Conservation (phyloP, 192 early-diverging fungal species). For the Coemansia sp. region DNA sequence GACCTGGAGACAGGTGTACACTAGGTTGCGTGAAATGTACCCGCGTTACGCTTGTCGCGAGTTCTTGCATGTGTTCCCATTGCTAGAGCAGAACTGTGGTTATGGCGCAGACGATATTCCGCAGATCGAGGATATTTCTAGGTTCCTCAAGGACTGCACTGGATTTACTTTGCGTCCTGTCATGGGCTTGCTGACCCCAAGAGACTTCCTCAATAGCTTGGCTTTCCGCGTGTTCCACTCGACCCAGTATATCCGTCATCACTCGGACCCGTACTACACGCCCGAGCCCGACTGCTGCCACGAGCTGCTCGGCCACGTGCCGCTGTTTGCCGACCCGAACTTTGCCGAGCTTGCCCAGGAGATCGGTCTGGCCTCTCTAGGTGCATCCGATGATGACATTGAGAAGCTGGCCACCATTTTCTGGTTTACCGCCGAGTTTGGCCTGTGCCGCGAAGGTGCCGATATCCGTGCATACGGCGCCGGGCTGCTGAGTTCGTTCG, state of each 20-base stretch:
- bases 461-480: slow-evolving; percentile 87
- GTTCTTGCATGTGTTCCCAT: slow-evolving; percentile 84
- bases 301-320: slow-evolving; percentile 90
- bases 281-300: slow-evolving; percentile 96
- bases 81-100: slow-evolving; percentile 88
- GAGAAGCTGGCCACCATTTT: slow-evolving; percentile 86
- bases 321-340: slow-evolving; percentile 77
- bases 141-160: slow-evolving; percentile 89
- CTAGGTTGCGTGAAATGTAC: slow-evolving; percentile 73
- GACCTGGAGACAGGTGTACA: slow-evolving; percentile 84
- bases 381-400: slow-evolving; percentile 89
- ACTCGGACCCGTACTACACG: slow-evolving; percentile 87
- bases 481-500: slow-evolving; percentile 89
- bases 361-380: slow-evolving; percentile 90
- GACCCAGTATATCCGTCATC: slow-evolving; percentile 97
- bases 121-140: slow-evolving; percentile 84
- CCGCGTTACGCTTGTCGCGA: slow-evolving; percentile 89
- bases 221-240: slow-evolving; percentile 97
- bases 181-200: slow-evolving; percentile 86
- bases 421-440: slow-evolving; percentile 97
- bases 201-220: slow-evolving; percentile 94
- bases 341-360: slow-evolving; percentile 95
- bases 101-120: slow-evolving; percentile 85
- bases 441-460: slow-evolving; percentile 70
- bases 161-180: slow-evolving; percentile 94